Evolutionary conservation across 208 protist species (phyloP), one percentile per base, ranked within the genome.

Genomic region (Blechomonas ayalai): DNA sequence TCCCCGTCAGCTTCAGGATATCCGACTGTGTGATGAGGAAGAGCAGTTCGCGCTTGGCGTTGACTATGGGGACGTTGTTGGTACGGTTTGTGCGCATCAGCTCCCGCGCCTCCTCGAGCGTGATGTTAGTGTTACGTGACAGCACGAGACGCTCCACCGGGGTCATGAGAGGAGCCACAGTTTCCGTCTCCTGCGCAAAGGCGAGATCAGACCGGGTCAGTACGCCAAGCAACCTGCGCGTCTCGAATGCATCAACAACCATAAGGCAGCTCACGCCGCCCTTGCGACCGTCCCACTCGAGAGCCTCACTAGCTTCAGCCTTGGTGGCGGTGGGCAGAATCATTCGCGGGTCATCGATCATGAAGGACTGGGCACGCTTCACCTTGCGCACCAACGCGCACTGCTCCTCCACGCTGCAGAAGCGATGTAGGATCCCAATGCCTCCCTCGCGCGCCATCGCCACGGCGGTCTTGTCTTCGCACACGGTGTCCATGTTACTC

Each of bases 401-500:
- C 65, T 94, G 85, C 59, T 94, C 85, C 62, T 73, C 49, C 9
- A 89, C 46, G 38, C 62, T 88, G 73, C 85, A 94, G 59, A 94
- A 94, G 54, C 85, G 80, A 60, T 94, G 85, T 23, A 94, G 63
- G 27, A 94, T 90, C 45, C 85, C 85, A 47, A 94, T 94, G 28
- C 85, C 85, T 24, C 85, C 85, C 54, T 90, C 82, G 50, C 85
- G 81, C 9, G 85, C 85, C 74, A 94, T 89, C 18, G 66, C 66
- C 16, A 94, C 67, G 28, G 85, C 81, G 3, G 70, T 94, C 65
- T 90, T 75, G 58, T 87, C 73, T 50, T 94, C 85, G 57, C 82
- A 91, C 13, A 94, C 86, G 18, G 86, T 95, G 61, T 95, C 87
- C 87, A 95, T 95, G 68, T 95, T 95, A 44, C 74, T 86, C n/a